A percentile compares a stretch with the other conserved stretches of the same genome.
Evolutionary conservation across 2,329 filamentous ascomycete species (phyloP).

Genomic region (Ciborinia camelliae): DNA sequence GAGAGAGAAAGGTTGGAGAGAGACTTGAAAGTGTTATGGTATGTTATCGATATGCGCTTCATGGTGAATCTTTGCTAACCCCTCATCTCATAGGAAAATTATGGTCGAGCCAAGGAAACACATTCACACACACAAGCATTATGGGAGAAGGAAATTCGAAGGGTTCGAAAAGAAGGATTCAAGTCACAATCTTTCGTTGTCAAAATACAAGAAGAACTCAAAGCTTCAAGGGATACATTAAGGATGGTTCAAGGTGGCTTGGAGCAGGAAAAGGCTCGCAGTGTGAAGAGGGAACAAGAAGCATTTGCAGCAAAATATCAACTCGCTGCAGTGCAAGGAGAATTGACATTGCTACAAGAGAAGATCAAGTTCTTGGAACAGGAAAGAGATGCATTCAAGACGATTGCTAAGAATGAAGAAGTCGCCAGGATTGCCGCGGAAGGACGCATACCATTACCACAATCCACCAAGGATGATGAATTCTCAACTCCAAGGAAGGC

Average conservation of each 20-base stretch:
- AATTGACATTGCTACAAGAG: slow-evolving; percentile 61
- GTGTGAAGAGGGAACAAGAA: slow-evolving; percentile 62
- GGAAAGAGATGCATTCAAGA: slow-evolving; percentile 72
- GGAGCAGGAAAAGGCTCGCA: slow-evolving; percentile 60
- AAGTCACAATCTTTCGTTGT: slow-evolving; percentile 67
- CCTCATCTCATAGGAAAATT: slow-evolving; percentile 55
- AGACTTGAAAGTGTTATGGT: slow-evolving; percentile 68
- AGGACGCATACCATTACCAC: slow-evolving; percentile 60
- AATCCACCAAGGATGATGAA: slow-evolving; percentile 54
- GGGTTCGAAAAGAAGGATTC: slow-evolving; percentile 68
- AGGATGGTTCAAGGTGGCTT: slow-evolving; percentile 57
- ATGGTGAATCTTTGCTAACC: slow-evolving; percentile 21
- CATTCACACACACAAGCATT: slow-evolving; percentile 62
- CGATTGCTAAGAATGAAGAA: slow-evolving; percentile 69
- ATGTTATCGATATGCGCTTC: slow-evolving; percentile 39
- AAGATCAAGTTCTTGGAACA: slow-evolving; percentile 64
- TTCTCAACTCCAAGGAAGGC: slow-evolving; percentile 59
- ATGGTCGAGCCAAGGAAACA: slow-evolving; percentile 66
- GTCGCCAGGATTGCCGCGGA: slow-evolving; percentile 70
- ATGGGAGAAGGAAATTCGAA: slow-evolving; percentile 72
- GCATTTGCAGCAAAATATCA: slow-evolving; percentile 65
- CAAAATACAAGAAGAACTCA: slow-evolving; percentile 72
- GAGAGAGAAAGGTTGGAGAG: slow-evolving; percentile 64
- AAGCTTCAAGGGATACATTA: slow-evolving; percentile 51
- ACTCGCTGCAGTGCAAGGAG: slow-evolving; percentile 62